Evolutionary conservation across 768 basidiomycete species (phyloP).

Genomic region (Podaxis mareebaensis): DNA sequence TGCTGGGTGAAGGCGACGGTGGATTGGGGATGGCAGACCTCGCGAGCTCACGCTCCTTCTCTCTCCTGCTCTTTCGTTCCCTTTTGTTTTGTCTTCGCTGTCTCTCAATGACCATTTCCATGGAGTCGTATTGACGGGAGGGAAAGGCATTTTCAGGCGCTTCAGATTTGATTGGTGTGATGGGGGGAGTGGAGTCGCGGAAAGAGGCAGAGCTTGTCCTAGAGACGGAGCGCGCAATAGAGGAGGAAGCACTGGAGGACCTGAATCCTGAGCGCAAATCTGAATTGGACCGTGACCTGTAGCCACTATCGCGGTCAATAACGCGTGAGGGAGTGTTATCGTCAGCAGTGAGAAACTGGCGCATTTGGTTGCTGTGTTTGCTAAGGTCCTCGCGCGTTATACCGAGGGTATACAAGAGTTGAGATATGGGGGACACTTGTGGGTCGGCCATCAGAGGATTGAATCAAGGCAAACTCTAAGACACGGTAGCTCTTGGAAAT

Average conservation of each 20-base stretch:
- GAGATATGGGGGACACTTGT: slow-evolving; percentile 67
- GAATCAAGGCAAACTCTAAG: slow-evolving; percentile 17
- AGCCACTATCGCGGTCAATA: slow-evolving; percentile 35
- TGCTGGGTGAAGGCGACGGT: slow-evolving; percentile 54
- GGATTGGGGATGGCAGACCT: slow-evolving; percentile 33
- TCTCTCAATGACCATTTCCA: slow-evolving; percentile 77
- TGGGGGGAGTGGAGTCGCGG: slow-evolving; percentile 55
- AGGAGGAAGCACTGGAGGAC: slow-evolving; percentile 33
- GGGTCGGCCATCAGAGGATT: slow-evolving; percentile 38
- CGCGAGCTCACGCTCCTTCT: slow-evolving; percentile 48
- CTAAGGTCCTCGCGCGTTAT: slow-evolving; percentile 76
- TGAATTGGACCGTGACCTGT: slow-evolving; percentile 34
- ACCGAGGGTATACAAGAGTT: slow-evolving; percentile 68
- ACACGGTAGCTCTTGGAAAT: slow-evolving; percentile 17
- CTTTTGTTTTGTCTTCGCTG: slow-evolving; percentile 61
- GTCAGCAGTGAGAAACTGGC: slow-evolving; percentile 68
- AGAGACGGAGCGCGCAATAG: slow-evolving; percentile 45
- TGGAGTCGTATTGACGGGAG: slow-evolving; percentile 64
- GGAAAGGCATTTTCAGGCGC: slow-evolving; percentile 50
- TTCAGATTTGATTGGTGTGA: slow-evolving; percentile 66
- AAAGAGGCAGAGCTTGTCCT: slow-evolving; percentile 50
- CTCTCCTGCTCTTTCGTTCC: slow-evolving; percentile 48
- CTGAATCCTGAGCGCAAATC: slow-evolving; percentile 37
- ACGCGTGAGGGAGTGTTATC: slow-evolving; percentile 47
- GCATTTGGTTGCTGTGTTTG: slow-evolving; percentile 77